Evolutionary conservation across 148 eudicot genomes (phyloP), one percentile per base, ranked within the genome.

Genomic region (Vaccinium corymbosum): DNA sequence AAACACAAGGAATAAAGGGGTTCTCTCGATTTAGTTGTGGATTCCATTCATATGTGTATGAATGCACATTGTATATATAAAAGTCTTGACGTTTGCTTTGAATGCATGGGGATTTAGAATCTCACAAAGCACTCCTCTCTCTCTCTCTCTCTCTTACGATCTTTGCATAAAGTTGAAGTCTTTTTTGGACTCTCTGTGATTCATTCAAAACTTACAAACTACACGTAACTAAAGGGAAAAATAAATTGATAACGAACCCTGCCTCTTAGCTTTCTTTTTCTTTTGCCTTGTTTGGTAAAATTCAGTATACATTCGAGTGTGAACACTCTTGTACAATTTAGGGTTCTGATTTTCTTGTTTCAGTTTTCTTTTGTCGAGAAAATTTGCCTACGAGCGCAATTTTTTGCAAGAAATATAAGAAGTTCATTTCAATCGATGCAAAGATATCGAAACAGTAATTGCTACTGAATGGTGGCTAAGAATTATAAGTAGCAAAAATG

Each of bases 71-170:
- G 50, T 6, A 13, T 14, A 15, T 49, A 75, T 83, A 80, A 68
- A 84, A 55, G 11, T 38, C 73, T 48, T 83, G 80, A 76, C 22
- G 42, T 42, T 76, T 61, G 35, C 90, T 89, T 91, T 89, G 87
- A 85, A 86, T 89, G 89, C 91, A 89, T 88, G 81, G 89, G 90
- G 88, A 89, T 89, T 89, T 80, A 85, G 86, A 88, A 86, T 77
- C 72, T 84, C 86, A 78, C 80, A 79, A 87, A 90, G 81, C 90
- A 86, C 83, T 83, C 46, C 80, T 61, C 80, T 57, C 76, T 71
- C 51, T 35, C 55, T 76, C 83, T 75, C 55, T 52, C 55, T 52
- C 55, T 9, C 82, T 78, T 12, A 46, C 77, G 82, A 90, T 84
- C 89, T 87, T 90, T 82, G 66, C 90, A 83, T 85, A 89, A 85